These are phyloP conservation scores for Aureobasidium sp. DNA, from an alignment of 2,329 filamentous ascomycete genomes.

Conservation along the genomic window DNA sequence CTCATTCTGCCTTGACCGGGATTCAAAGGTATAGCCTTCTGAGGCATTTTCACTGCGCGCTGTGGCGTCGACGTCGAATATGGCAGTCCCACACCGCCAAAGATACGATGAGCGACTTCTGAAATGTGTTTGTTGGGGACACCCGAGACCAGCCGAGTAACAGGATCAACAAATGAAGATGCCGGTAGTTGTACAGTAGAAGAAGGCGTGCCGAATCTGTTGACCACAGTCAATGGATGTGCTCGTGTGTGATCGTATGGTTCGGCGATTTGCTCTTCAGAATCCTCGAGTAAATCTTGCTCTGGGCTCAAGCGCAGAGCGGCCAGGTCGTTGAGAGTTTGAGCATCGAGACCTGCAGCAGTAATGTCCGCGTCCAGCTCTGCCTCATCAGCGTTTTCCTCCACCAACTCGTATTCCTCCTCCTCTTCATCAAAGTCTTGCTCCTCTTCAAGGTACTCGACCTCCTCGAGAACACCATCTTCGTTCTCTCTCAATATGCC, in stretches of 20 bases:
- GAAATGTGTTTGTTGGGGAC: constrained; percentile 63
- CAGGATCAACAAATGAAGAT: constrained; percentile 58
- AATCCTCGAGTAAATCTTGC: constrained; percentile 14
- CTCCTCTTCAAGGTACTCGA: constrained; percentile 40
- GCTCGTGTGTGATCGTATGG: constrained; percentile 42
- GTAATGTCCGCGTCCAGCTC: not conserved
- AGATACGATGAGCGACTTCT: constrained; percentile 60
- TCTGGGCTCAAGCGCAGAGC: not conserved
- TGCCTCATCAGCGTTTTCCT: constrained; percentile 18
- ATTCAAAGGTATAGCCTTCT: constrained; percentile 56
- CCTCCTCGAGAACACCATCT: constrained; percentile 53
- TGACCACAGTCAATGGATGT: constrained; percentile 65
- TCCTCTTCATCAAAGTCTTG: constrained; percentile 39
- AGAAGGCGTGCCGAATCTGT: constrained; percentile 66
- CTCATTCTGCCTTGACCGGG: constrained; percentile 59
- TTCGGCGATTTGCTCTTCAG: not conserved
- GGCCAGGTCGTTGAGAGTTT: not conserved
- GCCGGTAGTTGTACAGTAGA: constrained; percentile 67
- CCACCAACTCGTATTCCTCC: constrained; percentile 18
- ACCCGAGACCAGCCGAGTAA: constrained; percentile 55
- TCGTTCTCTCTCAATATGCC: constrained; percentile 48
- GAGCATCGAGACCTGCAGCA: constrained; percentile 2
- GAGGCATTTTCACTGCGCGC: constrained; percentile 45
- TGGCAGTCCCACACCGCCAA: constrained; percentile 70
- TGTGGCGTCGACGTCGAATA: constrained; percentile 64